Conservation (phyloP, 495 filamentous ascomycete genomes). For the Hypoxylon trugodes region DNA sequence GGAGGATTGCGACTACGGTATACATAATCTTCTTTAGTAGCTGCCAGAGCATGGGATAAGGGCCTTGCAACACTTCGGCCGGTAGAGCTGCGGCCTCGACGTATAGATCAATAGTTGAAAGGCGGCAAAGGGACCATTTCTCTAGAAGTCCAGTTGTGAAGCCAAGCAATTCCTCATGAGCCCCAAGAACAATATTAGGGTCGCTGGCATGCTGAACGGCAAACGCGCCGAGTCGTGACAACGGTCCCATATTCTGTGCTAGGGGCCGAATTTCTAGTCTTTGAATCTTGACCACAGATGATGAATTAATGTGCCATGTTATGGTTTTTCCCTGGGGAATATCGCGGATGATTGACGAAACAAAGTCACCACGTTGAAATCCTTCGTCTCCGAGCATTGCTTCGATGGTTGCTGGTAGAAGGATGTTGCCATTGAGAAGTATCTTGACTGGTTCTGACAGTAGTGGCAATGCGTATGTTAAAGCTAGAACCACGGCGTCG, state of each 20-base stretch:
- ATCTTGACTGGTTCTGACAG: conserved; percentile 66
- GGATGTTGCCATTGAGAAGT: conserved; percentile 73
- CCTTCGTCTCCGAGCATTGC: conserved; percentile 75
- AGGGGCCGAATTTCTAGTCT: conserved; percentile 72
- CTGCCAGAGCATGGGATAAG: conserved; percentile 82
- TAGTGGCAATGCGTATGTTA: conserved; percentile 81
- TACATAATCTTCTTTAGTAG: conserved; percentile 83
- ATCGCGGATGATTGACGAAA: conserved; percentile 79
- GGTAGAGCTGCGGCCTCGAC: conserved; percentile 77
- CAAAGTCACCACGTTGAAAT: conserved; percentile 82
- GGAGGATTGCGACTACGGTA: conserved; percentile 76
- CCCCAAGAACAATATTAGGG: conserved; percentile 65
- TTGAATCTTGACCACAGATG: conserved; percentile 65
- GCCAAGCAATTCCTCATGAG: conserved; percentile 73
- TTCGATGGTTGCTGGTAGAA: conserved; percentile 75
- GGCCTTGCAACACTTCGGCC: conserved; percentile 71
- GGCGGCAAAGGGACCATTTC: conserved; percentile 86
- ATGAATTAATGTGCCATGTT: conserved; percentile 71
- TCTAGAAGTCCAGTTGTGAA: conserved; percentile 76
- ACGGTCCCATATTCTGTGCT: conserved; percentile 76
- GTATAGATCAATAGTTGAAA: conserved; percentile 81
- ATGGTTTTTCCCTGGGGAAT: conserved; percentile 73
- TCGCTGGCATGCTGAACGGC: conserved; percentile 72
- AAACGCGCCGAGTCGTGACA: conserved; percentile 80
- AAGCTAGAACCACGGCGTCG: conserved; percentile 71